Percentiles rank a stretch among this genome's conserved stretches.
Conservation (phyloP, 768 basidiomycete genomes). For the Pulveroboletus sp. region DNA sequence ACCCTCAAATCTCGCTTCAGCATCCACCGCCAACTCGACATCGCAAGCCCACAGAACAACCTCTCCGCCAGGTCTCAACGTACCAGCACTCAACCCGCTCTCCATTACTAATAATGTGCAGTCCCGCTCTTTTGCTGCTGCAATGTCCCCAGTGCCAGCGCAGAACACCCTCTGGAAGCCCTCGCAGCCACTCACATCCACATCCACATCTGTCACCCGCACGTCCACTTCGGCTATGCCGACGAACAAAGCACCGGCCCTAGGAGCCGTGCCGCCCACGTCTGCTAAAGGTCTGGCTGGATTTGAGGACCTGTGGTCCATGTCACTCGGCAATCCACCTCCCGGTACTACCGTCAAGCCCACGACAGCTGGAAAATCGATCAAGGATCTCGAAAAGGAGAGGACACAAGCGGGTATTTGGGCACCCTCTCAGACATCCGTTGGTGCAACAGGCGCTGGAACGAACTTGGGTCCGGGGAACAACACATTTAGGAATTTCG, state of each 20-base stretch:
- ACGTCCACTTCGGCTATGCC: constrained; percentile 4
- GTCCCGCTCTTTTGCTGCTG: constrained; percentile 15
- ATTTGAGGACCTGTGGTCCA: constrained; percentile 88
- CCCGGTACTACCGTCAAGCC: constrained; percentile 33
- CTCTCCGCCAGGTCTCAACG: constrained; percentile 25
- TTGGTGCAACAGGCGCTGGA: constrained; percentile 2
- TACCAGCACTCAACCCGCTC: constrained; percentile 18
- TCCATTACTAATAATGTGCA: constrained; percentile 24
- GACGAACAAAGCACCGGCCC: constrained; percentile 14
- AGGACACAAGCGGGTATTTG: constrained; percentile 79
- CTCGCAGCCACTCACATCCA: constrained; percentile 24
- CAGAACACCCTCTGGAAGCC: constrained; percentile 24
- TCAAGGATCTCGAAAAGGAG: constrained; percentile 86
- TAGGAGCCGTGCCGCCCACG: constrained; percentile 22
- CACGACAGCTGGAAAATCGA: constrained; percentile 56
- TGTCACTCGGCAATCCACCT: constrained; percentile 57
- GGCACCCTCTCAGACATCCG: constrained; percentile 40
- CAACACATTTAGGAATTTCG: constrained; percentile 34
- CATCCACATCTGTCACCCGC: constrained; percentile 12
- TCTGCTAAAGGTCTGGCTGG: constrained; percentile 42
- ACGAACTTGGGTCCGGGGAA: constrained; percentile 13
- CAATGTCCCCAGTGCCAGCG: constrained; percentile 13
- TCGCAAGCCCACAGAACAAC: constrained; percentile 13
- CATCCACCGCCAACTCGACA: constrained; percentile 9
- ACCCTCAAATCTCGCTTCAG: constrained; percentile 13